phyloP scores from a whole-genome alignment of 2,329 filamentous ascomycete species.

The Penicillium sp. region DNA sequence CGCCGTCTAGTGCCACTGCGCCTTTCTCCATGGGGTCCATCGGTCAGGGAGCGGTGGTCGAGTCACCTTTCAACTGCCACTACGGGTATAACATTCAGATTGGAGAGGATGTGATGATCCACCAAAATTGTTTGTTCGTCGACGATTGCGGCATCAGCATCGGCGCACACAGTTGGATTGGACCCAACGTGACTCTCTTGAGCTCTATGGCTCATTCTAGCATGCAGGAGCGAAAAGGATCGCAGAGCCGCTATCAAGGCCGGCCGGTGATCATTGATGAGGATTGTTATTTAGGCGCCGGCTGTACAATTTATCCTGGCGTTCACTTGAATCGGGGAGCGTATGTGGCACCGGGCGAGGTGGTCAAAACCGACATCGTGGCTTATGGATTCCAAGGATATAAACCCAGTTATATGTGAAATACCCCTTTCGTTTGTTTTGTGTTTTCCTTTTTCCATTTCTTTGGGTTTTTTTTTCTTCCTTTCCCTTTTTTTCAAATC shows the following conservation, averaged over 20 bases:
- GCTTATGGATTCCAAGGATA: constrained; percentile 39
- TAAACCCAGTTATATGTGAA: constrained; percentile 39
- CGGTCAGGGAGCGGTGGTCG: constrained; percentile 70
- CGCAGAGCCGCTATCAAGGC: constrained; percentile 64
- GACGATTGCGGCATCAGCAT: constrained; percentile 81
- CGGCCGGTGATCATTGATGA: constrained; percentile 69
- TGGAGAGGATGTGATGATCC: constrained; percentile 77
- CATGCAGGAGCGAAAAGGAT: constrained; percentile 66
- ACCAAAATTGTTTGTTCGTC: constrained; percentile 74
- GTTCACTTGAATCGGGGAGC: constrained; percentile 38
- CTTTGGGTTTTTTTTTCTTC: too few species aligned
- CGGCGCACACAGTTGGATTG: constrained; percentile 63
- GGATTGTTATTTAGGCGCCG: constrained; percentile 60
- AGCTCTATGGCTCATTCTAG: constrained; percentile 69
- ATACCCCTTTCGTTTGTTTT: background rate
- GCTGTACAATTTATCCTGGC: constrained; percentile 52
- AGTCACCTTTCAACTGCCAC: constrained; percentile 85
- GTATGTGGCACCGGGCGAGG: constrained; percentile 42
- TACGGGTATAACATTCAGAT: constrained; percentile 94
- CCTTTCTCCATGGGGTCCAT: constrained; percentile 55
- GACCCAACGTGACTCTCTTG: constrained; percentile 80
- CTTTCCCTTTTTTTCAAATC: too few species aligned
- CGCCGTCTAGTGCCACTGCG: constrained; percentile 50
- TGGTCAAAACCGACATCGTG: constrained; percentile 40
- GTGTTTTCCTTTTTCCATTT: background rate